Evolutionary conservation across 306 rosid species (phyloP).

Genomic region (Castanea crenata): DNA sequence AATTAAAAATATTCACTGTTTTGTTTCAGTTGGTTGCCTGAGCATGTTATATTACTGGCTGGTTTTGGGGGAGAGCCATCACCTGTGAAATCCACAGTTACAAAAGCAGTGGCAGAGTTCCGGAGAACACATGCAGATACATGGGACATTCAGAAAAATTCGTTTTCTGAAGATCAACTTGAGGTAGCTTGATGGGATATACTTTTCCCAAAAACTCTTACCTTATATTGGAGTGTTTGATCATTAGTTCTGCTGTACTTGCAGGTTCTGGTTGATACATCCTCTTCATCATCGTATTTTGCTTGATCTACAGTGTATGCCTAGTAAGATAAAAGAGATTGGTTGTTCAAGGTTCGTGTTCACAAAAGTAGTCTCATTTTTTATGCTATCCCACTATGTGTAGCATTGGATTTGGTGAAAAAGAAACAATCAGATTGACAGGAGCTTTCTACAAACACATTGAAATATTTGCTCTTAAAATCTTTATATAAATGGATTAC

Average conservation of each 20-base stretch:
- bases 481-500: background rate
- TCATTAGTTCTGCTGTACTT: conserved; percentile 11
- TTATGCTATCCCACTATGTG: background rate
- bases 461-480: background rate
- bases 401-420: background rate
- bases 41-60: conserved; percentile 84
- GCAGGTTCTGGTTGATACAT: conserved; percentile 97
- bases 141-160: conserved; percentile 94
- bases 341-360: background rate
- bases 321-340: conserved; percentile 24
- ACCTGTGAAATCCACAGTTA: conserved; percentile 89
- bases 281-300: conserved; percentile 94
- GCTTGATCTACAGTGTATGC: conserved; percentile 59
- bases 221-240: background rate
- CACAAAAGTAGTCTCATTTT: background rate
- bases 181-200: conserved; percentile 55
- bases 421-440: background rate
- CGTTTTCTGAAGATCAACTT: conserved; percentile 86
- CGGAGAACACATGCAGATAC: conserved; percentile 98
- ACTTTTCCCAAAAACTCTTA: background rate
- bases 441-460: background rate
- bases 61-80: conserved; percentile 88
- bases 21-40: conserved; percentile 85
- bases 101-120: conserved; percentile 97
- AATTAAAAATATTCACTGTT: conserved; percentile 16